Percentiles rank a stretch among this genome's conserved stretches.
Evolutionary conservation across 805 yeast species (phyloP).

Genomic region (Metschnikowia bowlesiae): DNA sequence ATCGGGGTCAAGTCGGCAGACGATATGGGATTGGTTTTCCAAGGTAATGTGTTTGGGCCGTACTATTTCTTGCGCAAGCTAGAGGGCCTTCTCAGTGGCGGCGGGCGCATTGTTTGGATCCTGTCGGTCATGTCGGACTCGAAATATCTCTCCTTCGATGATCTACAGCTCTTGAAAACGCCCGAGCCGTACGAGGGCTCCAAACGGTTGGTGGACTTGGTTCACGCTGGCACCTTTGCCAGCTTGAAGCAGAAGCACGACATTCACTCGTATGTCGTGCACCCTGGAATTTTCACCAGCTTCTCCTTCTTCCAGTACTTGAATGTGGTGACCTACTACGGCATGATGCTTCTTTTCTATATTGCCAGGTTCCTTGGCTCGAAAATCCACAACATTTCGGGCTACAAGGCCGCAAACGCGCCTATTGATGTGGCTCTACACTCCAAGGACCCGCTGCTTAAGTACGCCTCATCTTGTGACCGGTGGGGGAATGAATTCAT

Average conservation of each 20-base stretch:
- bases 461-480: slow-evolving; percentile 65
- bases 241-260: slow-evolving; percentile 31
- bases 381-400: slow-evolving; percentile 82
- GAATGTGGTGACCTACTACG: slow-evolving; percentile 74
- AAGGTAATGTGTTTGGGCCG: slow-evolving; percentile 96
- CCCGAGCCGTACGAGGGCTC: too few species aligned
- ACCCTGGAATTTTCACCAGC: slow-evolving; percentile 92
- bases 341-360: slow-evolving; percentile 82
- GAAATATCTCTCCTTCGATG: slow-evolving; percentile 54
- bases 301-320: slow-evolving; percentile 73
- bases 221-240: too few species aligned
- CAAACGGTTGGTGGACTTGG: too few species aligned
- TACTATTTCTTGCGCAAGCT: slow-evolving; percentile 74
- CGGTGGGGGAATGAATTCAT: slow-evolving; percentile 64
- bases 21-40: slow-evolving; percentile 82
- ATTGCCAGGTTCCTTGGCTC: slow-evolving; percentile 79
- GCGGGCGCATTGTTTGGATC: slow-evolving; percentile 78
- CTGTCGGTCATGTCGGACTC: slow-evolving; percentile 80
- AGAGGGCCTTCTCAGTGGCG: slow-evolving; percentile 48
- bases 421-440: slow-evolving; percentile 55
- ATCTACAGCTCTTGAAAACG: slow-evolving; percentile 19
- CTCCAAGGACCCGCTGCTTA: slow-evolving; percentile 50
- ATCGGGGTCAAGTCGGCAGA: slow-evolving; percentile 74
- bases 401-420: slow-evolving; percentile 87
- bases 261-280: slow-evolving; percentile 71